Evolutionary conservation across 2,329 filamentous ascomycete species (phyloP).

Genomic region (Calycina herbarum): DNA sequence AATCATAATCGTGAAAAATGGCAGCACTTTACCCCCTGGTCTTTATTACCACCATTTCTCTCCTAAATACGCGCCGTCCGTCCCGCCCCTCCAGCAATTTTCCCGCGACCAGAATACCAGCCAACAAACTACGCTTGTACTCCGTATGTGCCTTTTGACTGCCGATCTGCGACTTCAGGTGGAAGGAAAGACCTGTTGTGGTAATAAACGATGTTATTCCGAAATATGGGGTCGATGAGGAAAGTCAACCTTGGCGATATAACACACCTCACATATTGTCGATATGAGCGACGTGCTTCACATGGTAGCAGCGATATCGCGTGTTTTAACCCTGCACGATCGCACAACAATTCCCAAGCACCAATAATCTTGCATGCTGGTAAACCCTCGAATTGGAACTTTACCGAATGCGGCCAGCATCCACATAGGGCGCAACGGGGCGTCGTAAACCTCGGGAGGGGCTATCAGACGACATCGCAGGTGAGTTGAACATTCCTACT

Average conservation of each 20-base stretch:
- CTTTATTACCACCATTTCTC: neutral
- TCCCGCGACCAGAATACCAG: neutral
- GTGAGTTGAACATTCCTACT: no score
- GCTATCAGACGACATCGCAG: neutral
- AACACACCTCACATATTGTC: neutral
- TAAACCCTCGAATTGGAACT: neutral
- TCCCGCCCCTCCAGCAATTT: neutral
- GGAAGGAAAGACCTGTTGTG: neutral
- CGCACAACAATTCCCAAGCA: neutral
- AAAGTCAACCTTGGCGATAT: neutral
- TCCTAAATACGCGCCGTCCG: neutral
- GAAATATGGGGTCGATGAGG: neutral
- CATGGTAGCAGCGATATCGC: neutral
- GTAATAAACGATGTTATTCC: neutral
- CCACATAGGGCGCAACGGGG: neutral
- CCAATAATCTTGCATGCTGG: neutral
- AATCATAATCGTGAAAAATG: neutral
- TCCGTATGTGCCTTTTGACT: neutral
- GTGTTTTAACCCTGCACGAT: slow-evolving; percentile 1
- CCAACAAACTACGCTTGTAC: neutral
- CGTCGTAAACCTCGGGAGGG: neutral
- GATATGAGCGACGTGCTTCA: neutral
- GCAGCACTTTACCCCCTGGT: neutral
- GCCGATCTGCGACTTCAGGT: neutral
- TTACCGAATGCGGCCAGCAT: neutral